A percentile compares a stretch with the other conserved stretches of the same genome.
These are phyloP conservation scores for Diddensiella caesifluorescens DNA, from an alignment of 805 yeast species.

Conservation along the genomic window DNA sequence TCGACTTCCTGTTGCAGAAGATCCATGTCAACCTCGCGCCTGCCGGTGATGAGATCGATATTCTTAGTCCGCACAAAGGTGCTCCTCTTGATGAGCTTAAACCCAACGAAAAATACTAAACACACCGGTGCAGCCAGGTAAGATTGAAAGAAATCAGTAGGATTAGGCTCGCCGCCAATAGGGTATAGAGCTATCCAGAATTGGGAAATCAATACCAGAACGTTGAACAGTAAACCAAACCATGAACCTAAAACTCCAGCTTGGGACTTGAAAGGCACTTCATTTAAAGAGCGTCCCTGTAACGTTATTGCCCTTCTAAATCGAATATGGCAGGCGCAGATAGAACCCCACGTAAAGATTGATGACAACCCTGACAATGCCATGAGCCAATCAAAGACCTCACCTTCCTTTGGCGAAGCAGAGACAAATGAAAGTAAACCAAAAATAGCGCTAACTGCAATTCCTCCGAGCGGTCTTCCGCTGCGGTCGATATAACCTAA, in stretches of 20 bases:
- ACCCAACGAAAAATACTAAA: constrained; percentile 42
- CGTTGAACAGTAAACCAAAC: constrained; percentile 52
- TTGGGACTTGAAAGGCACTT: constrained; percentile 57
- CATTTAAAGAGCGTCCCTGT: constrained; percentile 56
- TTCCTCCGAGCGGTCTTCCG: constrained; percentile 76
- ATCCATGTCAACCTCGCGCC: constrained; percentile 54
- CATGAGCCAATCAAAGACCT: constrained; percentile 62
- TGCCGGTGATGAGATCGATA: constrained; percentile 58
- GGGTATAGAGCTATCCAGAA: constrained; percentile 76
- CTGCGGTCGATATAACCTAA: constrained; percentile 66
- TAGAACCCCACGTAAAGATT: constrained; percentile 69
- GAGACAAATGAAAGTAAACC: constrained; percentile 60
- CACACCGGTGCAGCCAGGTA: constrained; percentile 43
- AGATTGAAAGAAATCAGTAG: constrained; percentile 41
- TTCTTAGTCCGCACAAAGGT: constrained; percentile 43
- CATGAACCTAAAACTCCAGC: constrained; percentile 59
- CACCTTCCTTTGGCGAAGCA: constrained; percentile 43
- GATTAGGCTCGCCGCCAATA: constrained; percentile 39
- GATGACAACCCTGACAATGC: constrained; percentile 68
- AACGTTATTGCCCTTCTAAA: constrained; percentile 53
- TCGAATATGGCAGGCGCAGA: constrained; percentile 59
- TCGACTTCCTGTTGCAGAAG: constrained; percentile 47
- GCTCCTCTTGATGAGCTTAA: constrained; percentile 41
- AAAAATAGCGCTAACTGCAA: constrained; percentile 40
- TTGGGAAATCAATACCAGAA: constrained; percentile 60